Evolutionary conservation across 805 yeast species (phyloP), one percentile per base, ranked within the genome.

Genomic region (Zygosaccharomyces bisporus): DNA sequence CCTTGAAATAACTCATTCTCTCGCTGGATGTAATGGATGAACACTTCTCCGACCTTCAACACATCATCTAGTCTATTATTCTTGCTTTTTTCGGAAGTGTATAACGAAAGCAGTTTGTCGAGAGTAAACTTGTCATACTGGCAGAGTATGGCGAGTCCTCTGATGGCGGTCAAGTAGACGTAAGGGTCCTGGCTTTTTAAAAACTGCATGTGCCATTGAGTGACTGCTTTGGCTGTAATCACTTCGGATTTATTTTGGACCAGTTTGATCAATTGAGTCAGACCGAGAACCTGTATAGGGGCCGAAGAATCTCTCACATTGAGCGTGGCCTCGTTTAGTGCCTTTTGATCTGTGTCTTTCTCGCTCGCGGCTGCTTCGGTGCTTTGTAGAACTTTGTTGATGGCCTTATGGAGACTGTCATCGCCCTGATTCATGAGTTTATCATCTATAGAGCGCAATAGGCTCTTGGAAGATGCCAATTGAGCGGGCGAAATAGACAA

Each of bases 251-350:
- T 70, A 23, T 61, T 64, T 33, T 67, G 71, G 4, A 79, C 70
- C 34, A 88, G 68, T 44, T 74, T 72, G 21, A 87, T 70, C 23
- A 91, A 62, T 18, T 81, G 63, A 50, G 76, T 77, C 6, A 93
- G 66, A 0, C 98, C 98, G 62, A 86, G 89, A 0, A 95, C 98
- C 43, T 89, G 71, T 2, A 91, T 77, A 0, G 98, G 96, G 3
- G 86, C 81, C 34, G 84, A 66, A 0, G 90, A 85, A 63, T 90
- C 96, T 44, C 79, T 80, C 34, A 93, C 63, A 47, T 81, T 77
- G 1, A 75, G 68, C 29, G 86, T 66, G 0, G 96, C 96, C 24
- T 77, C 70, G 12, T 75, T 73, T 37, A 84, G 64, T 0, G 63
- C 49, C 18, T 65, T 66, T 20, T 61, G 61, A 37, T 81, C 59